phyloP scores from a whole-genome alignment of 176 grass and related monocot species.

The Bolboschoenus planiculmis region DNA sequence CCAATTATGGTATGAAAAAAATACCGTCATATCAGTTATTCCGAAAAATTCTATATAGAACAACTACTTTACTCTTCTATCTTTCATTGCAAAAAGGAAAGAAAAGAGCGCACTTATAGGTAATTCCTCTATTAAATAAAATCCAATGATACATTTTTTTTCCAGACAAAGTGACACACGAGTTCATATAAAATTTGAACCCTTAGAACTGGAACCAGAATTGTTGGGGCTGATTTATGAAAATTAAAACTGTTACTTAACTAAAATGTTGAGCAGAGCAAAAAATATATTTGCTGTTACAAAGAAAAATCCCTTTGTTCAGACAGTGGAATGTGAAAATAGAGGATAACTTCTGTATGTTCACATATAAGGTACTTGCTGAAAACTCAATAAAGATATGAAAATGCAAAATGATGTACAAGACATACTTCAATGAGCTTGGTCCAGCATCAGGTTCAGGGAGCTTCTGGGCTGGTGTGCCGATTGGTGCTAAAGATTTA shows the following conservation, averaged over 20 bases:
- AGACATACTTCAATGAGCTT: conserved; percentile 49
- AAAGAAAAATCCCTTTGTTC: not conserved
- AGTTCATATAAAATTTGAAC: not conserved
- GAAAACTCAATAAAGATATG: not conserved
- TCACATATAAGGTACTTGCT: not conserved
- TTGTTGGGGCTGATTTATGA: not conserved
- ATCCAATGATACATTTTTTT: not conserved
- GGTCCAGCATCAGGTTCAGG: conserved; percentile 40
- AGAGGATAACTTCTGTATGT: not conserved
- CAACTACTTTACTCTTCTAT: not conserved
- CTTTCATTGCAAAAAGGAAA: not conserved
- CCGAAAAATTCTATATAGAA: not conserved
- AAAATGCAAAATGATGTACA: conserved; percentile 19
- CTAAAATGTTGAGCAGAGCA: not conserved
- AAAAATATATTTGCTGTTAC: not conserved
- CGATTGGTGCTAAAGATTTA: conserved; percentile 48
- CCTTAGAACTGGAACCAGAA: not conserved
- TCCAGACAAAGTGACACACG: not conserved
- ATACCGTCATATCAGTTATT: not conserved
- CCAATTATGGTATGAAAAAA: not conserved
- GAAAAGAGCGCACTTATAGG: not conserved
- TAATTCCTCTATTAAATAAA: not conserved
- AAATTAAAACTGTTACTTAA: not conserved
- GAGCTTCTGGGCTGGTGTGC: conserved; percentile 37
- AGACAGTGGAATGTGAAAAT: not conserved